Percentiles rank a stretch among this genome's conserved stretches.
Conservation (phyloP, 495 filamentous ascomycete genomes). For the Parathielavia hyrcaniae region DNA sequence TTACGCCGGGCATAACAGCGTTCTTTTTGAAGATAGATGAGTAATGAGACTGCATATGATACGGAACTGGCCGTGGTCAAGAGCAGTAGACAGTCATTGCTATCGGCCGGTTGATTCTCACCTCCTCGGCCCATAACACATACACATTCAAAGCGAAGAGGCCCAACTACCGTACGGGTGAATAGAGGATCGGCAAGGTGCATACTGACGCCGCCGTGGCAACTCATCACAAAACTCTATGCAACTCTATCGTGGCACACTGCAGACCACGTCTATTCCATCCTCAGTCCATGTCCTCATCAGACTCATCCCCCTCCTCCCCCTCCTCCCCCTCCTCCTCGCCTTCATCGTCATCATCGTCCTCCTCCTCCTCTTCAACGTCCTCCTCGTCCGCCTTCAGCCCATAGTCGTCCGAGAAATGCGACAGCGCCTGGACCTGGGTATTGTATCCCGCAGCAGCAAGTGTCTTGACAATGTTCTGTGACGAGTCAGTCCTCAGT, state of each 20-base stretch:
- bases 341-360: conserved; percentile 50
- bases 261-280: background rate
- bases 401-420: conserved; percentile 90
- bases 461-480: conserved; percentile 69
- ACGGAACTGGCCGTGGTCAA: too few relatives aligned
- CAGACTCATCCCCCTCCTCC: background rate
- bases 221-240: background rate
- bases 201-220: too few relatives aligned
- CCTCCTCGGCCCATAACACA: too few relatives aligned
- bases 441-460: conserved; percentile 70
- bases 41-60: background rate
- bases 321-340: conserved; percentile 21
- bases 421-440: conserved; percentile 62
- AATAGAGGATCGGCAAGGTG: too few relatives aligned
- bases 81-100: too few relatives aligned
- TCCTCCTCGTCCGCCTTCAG: conserved; percentile 64
- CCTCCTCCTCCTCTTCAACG: conserved; percentile 58
- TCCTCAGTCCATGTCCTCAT: conserved; percentile 1
- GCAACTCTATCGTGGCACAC: background rate
- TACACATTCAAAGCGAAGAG: too few relatives aligned
- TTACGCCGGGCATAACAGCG: background rate
- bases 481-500: conserved; percentile 17
- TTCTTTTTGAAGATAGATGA: background rate
- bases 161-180: too few relatives aligned
- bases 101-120: too few relatives aligned